A percentile compares a stretch with the other conserved stretches of the same genome.
phyloP scores from a whole-genome alignment of 2,329 filamentous ascomycete species.

The Trichoderma sp. region DNA sequence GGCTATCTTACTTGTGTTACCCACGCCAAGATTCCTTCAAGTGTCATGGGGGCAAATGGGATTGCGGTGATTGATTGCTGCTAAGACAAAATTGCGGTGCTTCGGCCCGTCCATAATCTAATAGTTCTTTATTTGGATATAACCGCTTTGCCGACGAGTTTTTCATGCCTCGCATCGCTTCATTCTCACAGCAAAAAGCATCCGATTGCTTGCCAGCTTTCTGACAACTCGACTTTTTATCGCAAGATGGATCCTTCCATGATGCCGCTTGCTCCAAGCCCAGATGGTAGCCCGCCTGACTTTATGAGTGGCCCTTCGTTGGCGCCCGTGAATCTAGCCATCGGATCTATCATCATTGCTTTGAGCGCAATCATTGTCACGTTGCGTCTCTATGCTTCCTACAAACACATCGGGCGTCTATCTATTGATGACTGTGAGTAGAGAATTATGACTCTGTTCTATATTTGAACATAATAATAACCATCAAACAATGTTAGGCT shows the following conservation, averaged over 20 bases:
- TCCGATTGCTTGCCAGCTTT: background rate
- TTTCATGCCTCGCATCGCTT: background rate
- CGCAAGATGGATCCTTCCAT: background rate
- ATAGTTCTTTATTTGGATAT: background rate
- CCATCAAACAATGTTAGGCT: background rate
- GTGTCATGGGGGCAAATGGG: background rate
- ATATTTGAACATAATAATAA: background rate
- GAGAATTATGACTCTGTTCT: background rate
- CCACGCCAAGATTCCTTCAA: constrained; percentile 8
- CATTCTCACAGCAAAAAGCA: background rate
- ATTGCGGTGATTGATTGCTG: background rate
- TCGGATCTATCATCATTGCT: background rate
- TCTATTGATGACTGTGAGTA: constrained; percentile 7
- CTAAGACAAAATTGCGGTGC: background rate
- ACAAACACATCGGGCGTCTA: background rate
- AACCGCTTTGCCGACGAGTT: background rate
- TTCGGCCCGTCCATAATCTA: background rate
- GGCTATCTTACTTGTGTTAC: background rate
- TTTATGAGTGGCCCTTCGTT: background rate
- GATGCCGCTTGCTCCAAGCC: background rate
- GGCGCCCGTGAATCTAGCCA: background rate
- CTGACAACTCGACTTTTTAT: background rate
- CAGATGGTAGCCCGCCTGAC: background rate
- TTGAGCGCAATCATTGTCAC: background rate
- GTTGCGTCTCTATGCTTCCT: background rate